These are phyloP conservation scores for Starmerella cellae DNA, from an alignment of 805 yeast species.

Conservation along the genomic window DNA sequence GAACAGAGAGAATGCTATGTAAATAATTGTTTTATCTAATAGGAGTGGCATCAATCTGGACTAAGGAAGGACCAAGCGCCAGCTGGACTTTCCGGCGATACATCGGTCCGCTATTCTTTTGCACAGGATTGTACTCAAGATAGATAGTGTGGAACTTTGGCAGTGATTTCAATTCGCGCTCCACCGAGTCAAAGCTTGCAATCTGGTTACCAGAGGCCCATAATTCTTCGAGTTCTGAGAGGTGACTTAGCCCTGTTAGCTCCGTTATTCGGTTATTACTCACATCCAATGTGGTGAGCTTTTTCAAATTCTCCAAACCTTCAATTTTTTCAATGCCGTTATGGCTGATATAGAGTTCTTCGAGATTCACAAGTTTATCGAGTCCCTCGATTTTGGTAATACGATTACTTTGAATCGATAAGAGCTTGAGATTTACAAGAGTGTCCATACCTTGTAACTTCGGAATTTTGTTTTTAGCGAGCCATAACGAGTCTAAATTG, in stretches of 20 bases:
- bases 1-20: too few species aligned
- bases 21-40: conserved; percentile 14
- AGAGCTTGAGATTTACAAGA: conserved; percentile 50
- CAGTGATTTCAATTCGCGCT: conserved; percentile 47
- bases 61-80: conserved; percentile 53
- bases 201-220: conserved; percentile 83
- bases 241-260: conserved; percentile 51
- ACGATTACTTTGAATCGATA: conserved; percentile 81
- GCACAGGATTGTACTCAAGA: conserved; percentile 87
- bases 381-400: conserved; percentile 69
- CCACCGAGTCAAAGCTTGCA: conserved; percentile 54
- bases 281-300: conserved; percentile 63
- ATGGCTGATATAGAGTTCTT: conserved; percentile 79
- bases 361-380: conserved; percentile 54
- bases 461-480: conserved; percentile 73
- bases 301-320: conserved; percentile 56
- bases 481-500: conserved; percentile 67
- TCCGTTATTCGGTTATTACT: conserved; percentile 57
- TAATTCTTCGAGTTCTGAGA: conserved; percentile 66
- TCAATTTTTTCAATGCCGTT: conserved; percentile 66
- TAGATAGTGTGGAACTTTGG: conserved; percentile 73
- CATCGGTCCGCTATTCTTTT: conserved; percentile 54
- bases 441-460: conserved; percentile 48
- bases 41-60: conserved; percentile 87
- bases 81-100: conserved; percentile 74